These are phyloP conservation scores for Musa beccarii DNA, from an alignment of 176 grass and related monocot genomes.

Conservation along the genomic window DNA sequence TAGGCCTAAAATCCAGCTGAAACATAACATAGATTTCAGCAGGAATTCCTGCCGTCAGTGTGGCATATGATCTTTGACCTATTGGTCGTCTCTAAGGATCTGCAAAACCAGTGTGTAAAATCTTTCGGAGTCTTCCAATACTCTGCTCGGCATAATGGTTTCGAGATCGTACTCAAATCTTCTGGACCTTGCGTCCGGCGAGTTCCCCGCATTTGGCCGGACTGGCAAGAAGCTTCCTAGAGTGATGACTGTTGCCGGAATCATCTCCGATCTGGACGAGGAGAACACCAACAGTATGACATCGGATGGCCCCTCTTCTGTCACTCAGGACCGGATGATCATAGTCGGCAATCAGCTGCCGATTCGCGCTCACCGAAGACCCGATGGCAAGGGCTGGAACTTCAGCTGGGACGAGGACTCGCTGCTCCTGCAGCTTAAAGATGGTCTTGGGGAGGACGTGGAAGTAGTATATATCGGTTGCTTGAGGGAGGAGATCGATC, in stretches of 20 bases:
- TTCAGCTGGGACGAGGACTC: conserved; percentile 61
- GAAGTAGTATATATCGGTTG: conserved; percentile 41
- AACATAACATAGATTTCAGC: too few relatives aligned
- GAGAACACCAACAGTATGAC: conserved; percentile 28
- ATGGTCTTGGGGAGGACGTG: conserved; percentile 33
- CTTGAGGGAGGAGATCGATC: conserved; percentile 39
- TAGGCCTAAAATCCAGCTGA: too few relatives aligned
- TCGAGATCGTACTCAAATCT: conserved; percentile 52
- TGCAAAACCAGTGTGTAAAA: not conserved
- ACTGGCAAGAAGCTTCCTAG: conserved; percentile 26
- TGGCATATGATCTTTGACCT: too few relatives aligned
- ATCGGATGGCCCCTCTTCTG: conserved; percentile 31
- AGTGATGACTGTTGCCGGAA: conserved; percentile 38
- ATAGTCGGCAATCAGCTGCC: conserved; percentile 52
- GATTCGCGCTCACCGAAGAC: conserved; percentile 21
- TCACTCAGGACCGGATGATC: conserved; percentile 32
- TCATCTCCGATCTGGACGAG: conserved; percentile 35
- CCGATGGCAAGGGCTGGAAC: conserved; percentile 30
- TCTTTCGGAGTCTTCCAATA: not conserved
- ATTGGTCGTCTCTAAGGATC: not conserved
- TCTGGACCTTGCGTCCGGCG: conserved; percentile 36
- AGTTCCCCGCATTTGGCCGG: conserved; percentile 16
- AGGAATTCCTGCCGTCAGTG: too few relatives aligned
- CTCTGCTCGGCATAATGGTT: conserved; percentile 23
- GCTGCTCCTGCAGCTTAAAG: conserved; percentile 41